Base-by-base conservation (phyloP, 2,329 filamentous ascomycete species). In the Exserohilum rostratum region DNA sequence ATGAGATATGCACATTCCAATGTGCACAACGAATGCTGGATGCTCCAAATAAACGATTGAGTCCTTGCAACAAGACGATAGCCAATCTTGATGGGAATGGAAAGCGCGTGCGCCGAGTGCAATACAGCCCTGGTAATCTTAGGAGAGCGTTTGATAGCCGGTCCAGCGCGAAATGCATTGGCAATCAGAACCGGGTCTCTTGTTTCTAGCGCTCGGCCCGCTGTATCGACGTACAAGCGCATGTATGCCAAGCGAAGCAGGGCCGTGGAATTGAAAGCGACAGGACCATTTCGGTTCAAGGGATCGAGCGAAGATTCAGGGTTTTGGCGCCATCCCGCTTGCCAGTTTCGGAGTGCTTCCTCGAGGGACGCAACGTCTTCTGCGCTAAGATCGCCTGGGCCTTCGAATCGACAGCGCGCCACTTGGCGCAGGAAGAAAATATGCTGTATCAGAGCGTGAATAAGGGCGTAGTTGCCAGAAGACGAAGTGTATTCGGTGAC, bases 371-470 rank as follows among this genome's bases (percentile, higher is more conserved):
- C 60, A 31, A 79, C 70, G 61, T 83, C 79, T 42, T 76, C 73
- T 6, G 62, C 46, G 35, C 68, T 68, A 7, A 76, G 57, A 22
- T 74, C 70, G 27, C 67, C 65, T 3, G 67, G 50, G 17, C 69
- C 60, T 58, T 76, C 62, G 45, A 69, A 71, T 3, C 69, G 67
- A 51, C 71, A 74, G 53, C 70, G 62, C 7, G 67, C 61, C 27
- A 74, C 64, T 54, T 88, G 85, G 62, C 88, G 88, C 18, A 89
- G 72, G 33, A 90, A 78, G 68, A 87, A 90, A 13, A 91, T 87
- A 57, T 90, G 87, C 64, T 91, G 88, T 10, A 90, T 82, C 20
- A 91, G 71, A 3, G 87, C 87, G 65, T 90, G 87, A 3, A 91
- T 87, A 30, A 91, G 78, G 6, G 90, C 83, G 60, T 91, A 90